These are phyloP conservation scores for Microbotryum scabiosae DNA, from an alignment of 1,284 basidiomycete species.

Conservation along the genomic window DNA sequence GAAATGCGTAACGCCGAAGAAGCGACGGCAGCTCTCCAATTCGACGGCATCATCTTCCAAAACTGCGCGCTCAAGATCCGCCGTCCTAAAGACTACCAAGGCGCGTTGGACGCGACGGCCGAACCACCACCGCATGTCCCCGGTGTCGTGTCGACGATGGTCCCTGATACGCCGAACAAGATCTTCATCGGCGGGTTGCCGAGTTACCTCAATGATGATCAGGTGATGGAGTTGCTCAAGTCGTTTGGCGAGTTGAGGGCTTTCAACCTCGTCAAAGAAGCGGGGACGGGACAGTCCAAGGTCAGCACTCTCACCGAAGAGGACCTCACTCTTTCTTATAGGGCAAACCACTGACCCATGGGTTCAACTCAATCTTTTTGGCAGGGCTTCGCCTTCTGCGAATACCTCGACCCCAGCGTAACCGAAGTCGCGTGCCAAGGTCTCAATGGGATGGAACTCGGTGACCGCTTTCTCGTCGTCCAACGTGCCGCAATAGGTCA, in stretches of 20 bases:
- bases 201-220: conserved; percentile 89
- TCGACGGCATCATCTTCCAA: conserved; percentile 92
- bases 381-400: conserved; percentile 97
- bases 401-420: conserved; percentile 80
- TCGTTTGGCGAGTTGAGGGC: conserved; percentile 94
- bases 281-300: conserved; percentile 79
- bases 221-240: conserved; percentile 94
- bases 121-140: conserved; percentile 69
- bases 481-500: conserved; percentile 81
- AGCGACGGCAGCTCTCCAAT: conserved; percentile 89
- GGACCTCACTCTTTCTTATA: not conserved
- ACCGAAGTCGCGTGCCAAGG: conserved; percentile 95
- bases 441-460: conserved; percentile 94
- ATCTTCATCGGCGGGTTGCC: conserved; percentile 95
- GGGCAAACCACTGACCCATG: not conserved
- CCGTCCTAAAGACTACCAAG: conserved; percentile 88
- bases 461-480: conserved; percentile 91
- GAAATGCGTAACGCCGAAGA: conserved; percentile 91
- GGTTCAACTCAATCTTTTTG: conserved; percentile 7
- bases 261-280: conserved; percentile 96
- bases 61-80: conserved; percentile 88
- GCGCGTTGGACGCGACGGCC: conserved; percentile 48
- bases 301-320: conserved; percentile 42
- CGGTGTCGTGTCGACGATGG: conserved; percentile 89
- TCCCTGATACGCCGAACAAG: conserved; percentile 95